Conservation (phyloP, 192 early-diverging fungal genomes). For the Linnemannia hyalina region DNA sequence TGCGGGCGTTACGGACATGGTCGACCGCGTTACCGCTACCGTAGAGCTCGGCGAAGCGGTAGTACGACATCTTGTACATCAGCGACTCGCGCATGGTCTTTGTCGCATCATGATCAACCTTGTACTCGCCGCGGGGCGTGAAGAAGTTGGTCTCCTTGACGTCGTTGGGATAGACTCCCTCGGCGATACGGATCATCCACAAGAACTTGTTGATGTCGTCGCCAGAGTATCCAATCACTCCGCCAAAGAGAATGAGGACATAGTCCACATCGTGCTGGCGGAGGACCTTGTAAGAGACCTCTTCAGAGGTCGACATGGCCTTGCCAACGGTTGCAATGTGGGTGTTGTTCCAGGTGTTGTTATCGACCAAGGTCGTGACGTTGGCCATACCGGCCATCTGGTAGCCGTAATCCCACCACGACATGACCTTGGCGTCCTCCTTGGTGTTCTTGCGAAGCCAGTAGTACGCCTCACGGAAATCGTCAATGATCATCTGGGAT, state of each 20-base stretch:
- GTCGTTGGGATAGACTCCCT: slow-evolving; percentile 97
- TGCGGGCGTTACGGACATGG: slow-evolving; percentile 83
- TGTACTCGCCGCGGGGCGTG: slow-evolving; percentile 90
- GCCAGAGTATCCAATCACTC: slow-evolving; percentile 96
- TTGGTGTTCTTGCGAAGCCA: slow-evolving; percentile 98
- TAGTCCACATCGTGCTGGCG: slow-evolving; percentile 96
- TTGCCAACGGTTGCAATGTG: slow-evolving; percentile 98
- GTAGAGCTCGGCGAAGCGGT: slow-evolving; percentile 93
- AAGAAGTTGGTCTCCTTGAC: slow-evolving; percentile 92
- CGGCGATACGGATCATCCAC: slow-evolving; percentile 99
- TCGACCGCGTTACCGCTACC: slow-evolving; percentile 81
- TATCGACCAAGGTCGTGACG: slow-evolving; percentile 96
- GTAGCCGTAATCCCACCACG: slow-evolving; percentile 99
- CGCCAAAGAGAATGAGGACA: slow-evolving; percentile 97
- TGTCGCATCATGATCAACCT: slow-evolving; percentile 91
- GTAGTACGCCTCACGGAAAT: slow-evolving; percentile 99
- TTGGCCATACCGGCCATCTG: slow-evolving; percentile 99
- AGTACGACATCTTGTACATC: slow-evolving; percentile 99
- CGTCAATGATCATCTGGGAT: slow-evolving; percentile 96
- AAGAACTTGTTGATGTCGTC: slow-evolving; percentile 99
- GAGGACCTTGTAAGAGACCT: slow-evolving; percentile 93
- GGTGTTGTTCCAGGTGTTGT: slow-evolving; percentile 99
- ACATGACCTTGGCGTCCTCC: slow-evolving; percentile 93
- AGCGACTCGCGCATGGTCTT: slow-evolving; percentile 91
- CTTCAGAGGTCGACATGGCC: slow-evolving; percentile 92